These are phyloP conservation scores for Microcos paniculata DNA, from an alignment of 345 rosid genomes.

Conservation along the genomic window DNA sequence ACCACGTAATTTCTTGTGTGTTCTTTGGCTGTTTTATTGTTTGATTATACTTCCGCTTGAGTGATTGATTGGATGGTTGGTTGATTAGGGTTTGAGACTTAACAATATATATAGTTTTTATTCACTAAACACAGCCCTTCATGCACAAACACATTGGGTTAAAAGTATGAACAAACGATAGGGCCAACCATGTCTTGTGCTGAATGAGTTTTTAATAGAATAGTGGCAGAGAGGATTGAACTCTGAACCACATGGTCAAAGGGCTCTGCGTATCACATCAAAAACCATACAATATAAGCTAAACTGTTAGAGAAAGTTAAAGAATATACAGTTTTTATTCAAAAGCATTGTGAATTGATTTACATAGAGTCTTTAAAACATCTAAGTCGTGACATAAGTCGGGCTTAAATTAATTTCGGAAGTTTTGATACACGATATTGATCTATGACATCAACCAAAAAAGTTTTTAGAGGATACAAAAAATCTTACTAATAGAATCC, in stretches of 20 bases:
- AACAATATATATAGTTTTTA: not conserved
- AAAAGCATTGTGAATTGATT: not conserved
- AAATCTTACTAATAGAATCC: conserved; percentile 65
- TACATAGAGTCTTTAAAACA: not conserved
- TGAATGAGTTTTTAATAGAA: not conserved
- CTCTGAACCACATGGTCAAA: not conserved
- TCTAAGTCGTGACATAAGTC: not conserved
- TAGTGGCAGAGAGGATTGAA: not conserved
- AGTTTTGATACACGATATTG: not conserved
- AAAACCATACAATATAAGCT: not conserved
- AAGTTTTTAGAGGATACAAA: not conserved
- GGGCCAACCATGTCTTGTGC: not conserved
- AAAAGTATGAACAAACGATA: not conserved
- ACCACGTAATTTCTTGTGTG: no score
- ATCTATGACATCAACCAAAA: not conserved
- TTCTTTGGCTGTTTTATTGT: no score
- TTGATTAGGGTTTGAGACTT: no score
- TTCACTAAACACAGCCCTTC: not conserved
- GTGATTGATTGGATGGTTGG: no score
- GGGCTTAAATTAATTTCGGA: not conserved
- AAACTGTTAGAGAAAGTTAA: conserved; percentile 3
- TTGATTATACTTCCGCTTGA: no score
- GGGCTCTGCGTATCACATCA: not conserved
- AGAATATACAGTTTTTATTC: not conserved
- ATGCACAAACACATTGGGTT: not conserved